A percentile compares a stretch with the other conserved stretches of the same genome.
phyloP scores from a whole-genome alignment of 306 rosid species.

The Pyrus communis region DNA sequence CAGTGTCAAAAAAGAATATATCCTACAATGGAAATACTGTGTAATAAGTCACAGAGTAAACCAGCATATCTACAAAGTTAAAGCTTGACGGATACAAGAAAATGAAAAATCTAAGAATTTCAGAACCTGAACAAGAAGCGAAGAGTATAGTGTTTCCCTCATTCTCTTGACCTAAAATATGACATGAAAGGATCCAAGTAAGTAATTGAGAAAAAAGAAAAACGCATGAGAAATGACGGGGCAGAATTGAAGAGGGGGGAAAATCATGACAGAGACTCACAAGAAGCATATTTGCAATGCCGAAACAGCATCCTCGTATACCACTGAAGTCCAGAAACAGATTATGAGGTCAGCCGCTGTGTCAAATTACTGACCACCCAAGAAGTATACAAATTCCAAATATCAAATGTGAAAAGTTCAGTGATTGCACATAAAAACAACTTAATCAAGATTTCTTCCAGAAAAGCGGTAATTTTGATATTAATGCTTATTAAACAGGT shows the following conservation, averaged over 20 bases:
- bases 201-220: neutral
- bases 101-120: neutral
- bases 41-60: conserved; percentile 33
- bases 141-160: conserved; percentile 88
- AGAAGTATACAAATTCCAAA: conserved; percentile 22
- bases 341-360: conserved; percentile 22
- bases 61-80: conserved; percentile 6
- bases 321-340: conserved; percentile 67
- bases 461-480: neutral
- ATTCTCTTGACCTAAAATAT: conserved; percentile 80
- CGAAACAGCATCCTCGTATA: conserved; percentile 81
- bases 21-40: conserved; percentile 65
- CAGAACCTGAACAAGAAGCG: conserved; percentile 85
- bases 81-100: conserved; percentile 1
- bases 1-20: conserved; percentile 86
- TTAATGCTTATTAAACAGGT: no score
- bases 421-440: neutral
- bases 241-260: neutral
- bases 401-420: neutral
- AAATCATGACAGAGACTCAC: conserved; percentile 43
- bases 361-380: neutral
- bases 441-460: neutral
- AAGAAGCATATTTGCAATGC: conserved; percentile 90
- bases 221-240: neutral
- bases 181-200: conserved; percentile 16